phyloP scores from a whole-genome alignment of 257 asterid species.

The Lithospermum erythrorhizon region DNA sequence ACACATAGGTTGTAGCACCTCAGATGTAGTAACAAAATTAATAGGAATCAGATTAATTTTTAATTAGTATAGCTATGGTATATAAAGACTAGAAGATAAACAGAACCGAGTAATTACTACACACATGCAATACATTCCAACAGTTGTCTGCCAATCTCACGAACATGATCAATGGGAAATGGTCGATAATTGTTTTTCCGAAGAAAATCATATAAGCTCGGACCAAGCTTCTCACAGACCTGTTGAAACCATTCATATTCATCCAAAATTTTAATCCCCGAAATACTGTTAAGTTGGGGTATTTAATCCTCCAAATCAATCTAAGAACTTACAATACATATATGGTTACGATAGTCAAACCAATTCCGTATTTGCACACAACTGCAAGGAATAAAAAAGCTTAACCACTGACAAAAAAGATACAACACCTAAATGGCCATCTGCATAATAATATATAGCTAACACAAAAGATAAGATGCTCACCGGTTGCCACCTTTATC shows the following conservation, averaged over 20 bases:
- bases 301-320: slow-evolving; percentile 55
- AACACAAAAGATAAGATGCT: slow-evolving; percentile 20
- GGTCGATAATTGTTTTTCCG: slow-evolving; percentile 98
- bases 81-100: not conserved
- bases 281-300: slow-evolving; percentile 50
- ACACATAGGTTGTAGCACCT: not conserved
- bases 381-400: slow-evolving; percentile 91
- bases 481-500: slow-evolving; percentile 79
- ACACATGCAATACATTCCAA: slow-evolving; percentile 99
- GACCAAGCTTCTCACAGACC: slow-evolving; percentile 99
- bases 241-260: slow-evolving; percentile 71
- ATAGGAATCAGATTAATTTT: not conserved
- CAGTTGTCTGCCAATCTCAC: slow-evolving; percentile 98
- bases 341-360: slow-evolving; percentile 48
- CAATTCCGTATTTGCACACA: slow-evolving; percentile 99
- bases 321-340: slow-evolving; percentile 89
- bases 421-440: slow-evolving; percentile 5
- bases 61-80: not conserved
- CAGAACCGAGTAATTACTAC: slow-evolving; percentile 38
- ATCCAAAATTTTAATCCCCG: slow-evolving; percentile 63
- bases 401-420: slow-evolving; percentile 47
- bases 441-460: not conserved
- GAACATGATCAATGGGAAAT: slow-evolving; percentile 96
- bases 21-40: not conserved
- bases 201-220: slow-evolving; percentile 97